Evolutionary conservation across 2,329 filamentous ascomycete genomes (phyloP).

Genomic region (Alternaria alternata): DNA sequence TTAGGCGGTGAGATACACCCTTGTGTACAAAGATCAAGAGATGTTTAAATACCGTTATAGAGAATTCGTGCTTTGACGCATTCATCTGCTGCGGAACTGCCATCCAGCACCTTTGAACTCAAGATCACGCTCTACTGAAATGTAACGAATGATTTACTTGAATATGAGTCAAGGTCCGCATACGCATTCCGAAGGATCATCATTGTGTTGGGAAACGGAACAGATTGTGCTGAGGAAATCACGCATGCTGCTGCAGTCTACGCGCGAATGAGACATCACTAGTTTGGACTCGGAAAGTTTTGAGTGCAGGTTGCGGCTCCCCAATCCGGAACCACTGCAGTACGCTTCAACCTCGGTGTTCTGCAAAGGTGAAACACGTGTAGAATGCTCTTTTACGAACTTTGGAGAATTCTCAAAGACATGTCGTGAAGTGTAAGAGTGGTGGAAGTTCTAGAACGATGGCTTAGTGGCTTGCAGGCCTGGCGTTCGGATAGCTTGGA

Average conservation of each 20-base stretch:
- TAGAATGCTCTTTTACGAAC: too few relatives aligned
- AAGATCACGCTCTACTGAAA: neutral
- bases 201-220: neutral
- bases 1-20: neutral
- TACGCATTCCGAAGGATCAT: neutral
- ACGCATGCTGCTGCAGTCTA: too few relatives aligned
- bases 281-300: neutral
- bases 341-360: neutral
- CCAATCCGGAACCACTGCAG: neutral
- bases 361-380: neutral
- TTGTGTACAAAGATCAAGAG: neutral
- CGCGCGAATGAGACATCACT: too few relatives aligned
- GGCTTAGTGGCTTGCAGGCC: neutral
- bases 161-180: neutral
- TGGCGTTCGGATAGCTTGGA: constrained; percentile 4
- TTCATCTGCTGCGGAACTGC: neutral
- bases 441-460: neutral
- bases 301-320: neutral
- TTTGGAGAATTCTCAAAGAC: neutral
- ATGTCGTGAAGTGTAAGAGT: neutral
- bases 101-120: neutral
- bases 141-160: neutral
- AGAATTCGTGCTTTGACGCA: neutral
- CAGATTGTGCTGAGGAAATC: too few relatives aligned
- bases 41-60: neutral